Conservation (phyloP, 2,329 filamentous ascomycete genomes). For the Neurospora sp. region DNA sequence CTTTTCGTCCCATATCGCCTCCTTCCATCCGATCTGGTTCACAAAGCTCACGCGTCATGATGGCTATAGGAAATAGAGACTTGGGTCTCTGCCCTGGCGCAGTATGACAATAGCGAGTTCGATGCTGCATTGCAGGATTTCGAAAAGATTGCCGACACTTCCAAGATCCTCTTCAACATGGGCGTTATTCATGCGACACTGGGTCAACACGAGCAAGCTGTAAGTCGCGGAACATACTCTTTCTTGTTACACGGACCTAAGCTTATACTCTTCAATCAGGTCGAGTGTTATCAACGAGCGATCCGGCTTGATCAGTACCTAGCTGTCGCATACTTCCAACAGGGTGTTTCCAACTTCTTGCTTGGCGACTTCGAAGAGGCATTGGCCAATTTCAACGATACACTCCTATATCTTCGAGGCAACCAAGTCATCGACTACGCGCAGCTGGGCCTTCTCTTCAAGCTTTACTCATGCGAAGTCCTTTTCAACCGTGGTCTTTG, state of each 20-base stretch:
- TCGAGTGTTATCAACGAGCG: slow-evolving; percentile 89
- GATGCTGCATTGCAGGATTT: slow-evolving; percentile 80
- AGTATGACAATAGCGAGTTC: slow-evolving; percentile 97
- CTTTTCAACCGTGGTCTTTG: slow-evolving; percentile 95
- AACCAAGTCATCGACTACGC: slow-evolving; percentile 98
- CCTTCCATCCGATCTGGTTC: background rate
- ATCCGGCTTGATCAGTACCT: slow-evolving; percentile 89
- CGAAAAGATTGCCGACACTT: slow-evolving; percentile 82
- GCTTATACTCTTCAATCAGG: slow-evolving; percentile 39
- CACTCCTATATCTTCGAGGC: slow-evolving; percentile 82
- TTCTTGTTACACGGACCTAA: background rate
- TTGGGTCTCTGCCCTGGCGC: slow-evolving; percentile 83
- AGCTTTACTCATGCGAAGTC: slow-evolving; percentile 93
- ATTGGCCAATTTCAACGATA: slow-evolving; percentile 97
- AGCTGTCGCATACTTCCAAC: slow-evolving; percentile 95
- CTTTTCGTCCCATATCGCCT: background rate
- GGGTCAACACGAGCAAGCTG: slow-evolving; percentile 90
- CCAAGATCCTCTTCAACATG: slow-evolving; percentile 97
- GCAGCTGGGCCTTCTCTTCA: slow-evolving; percentile 89
- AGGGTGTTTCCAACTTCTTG: slow-evolving; percentile 95
- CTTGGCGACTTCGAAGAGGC: slow-evolving; percentile 96
- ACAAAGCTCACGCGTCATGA: slow-evolving; percentile 6
- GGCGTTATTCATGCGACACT: slow-evolving; percentile 95
- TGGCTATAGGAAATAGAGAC: slow-evolving; percentile 83
- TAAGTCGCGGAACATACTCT: slow-evolving; percentile 37